Evolutionary conservation across 768 basidiomycete genomes (phyloP), one percentile per base, ranked within the genome.

Genomic region (Coprinopsis marcescibilis): DNA sequence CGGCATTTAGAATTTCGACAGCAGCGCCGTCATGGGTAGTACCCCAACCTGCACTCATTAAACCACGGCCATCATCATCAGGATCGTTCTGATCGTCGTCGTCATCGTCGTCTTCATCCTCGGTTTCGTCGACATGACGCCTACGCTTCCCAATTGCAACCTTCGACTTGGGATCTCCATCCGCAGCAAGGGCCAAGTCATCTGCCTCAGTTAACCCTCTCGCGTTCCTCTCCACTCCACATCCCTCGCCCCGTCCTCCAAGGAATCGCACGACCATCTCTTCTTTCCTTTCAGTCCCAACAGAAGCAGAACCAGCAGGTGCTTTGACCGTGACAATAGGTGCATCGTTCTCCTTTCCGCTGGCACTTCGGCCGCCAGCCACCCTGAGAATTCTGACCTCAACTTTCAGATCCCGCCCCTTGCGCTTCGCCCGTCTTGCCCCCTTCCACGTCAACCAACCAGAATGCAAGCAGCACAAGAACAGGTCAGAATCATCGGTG

Each of bases 1-100:
- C 71, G 14, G 78, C 83, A 20, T 67, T 69, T 14, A 88, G 60
- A 44, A 89, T 74, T 66, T 87, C 87, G 55, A 87, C 73, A 20
- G 81, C 84, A 55, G 81, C 80, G 20, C 86, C 87, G 51, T 87
- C 85, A 52, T 88, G 87, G 2, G 81, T 80, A 52, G 75, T 78
- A n/a, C 85, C 85, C 87, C 86, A 87, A 0, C 77, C 77, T 7
- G 77, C 81, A 60, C 83, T 85, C n/a, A 73, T 66, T 54, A 85
- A 62, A 8, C 72, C 68, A 38, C 81, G 63, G 21, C 81, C 81
- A 54, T 84, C 83, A 49, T 83, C 78, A 30, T 74, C 73, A 6
- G 66, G 55, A 53, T 64, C 62, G 40, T 54, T 55, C 17, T 51
- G 53, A 43, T 57, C 57, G 17, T 56, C 61, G 29, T 8, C 8